Evolutionary conservation across 768 basidiomycete species (phyloP).

Genomic region (Termitomyces eurrhizus): DNA sequence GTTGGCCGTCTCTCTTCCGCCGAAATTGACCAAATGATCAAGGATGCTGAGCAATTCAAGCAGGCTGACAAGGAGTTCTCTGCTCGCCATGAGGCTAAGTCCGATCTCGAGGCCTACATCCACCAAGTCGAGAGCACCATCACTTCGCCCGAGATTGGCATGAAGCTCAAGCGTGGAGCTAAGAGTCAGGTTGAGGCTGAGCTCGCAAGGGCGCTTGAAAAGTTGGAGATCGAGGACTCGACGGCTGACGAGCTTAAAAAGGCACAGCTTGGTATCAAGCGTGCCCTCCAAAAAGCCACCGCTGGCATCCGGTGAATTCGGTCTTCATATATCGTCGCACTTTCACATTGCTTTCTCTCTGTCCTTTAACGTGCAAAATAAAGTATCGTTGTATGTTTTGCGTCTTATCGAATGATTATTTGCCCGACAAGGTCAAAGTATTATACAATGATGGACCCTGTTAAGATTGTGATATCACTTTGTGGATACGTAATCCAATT

Average conservation of each 20-base stretch:
- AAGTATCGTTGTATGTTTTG: constrained; percentile 10
- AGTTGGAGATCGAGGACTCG: constrained; percentile 96
- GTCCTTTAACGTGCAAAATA: constrained; percentile 14
- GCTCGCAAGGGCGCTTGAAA: constrained; percentile 97
- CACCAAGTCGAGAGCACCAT: constrained; percentile 97
- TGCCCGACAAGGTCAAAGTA: neutral
- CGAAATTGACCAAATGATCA: constrained; percentile 99
- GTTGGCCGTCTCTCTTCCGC: constrained; percentile 96
- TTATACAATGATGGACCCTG: neutral
- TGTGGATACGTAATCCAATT: constrained; percentile 76
- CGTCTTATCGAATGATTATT: neutral
- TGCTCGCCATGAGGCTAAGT: constrained; percentile 95
- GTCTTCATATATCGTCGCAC: constrained; percentile 16
- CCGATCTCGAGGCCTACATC: constrained; percentile 96
- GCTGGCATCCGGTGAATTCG: constrained; percentile 73
- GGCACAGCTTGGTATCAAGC: constrained; percentile 92
- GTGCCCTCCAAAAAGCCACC: constrained; percentile 96
- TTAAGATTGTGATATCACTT: constrained; percentile 40
- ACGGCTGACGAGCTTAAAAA: constrained; percentile 93
- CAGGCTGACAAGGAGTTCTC: constrained; percentile 97
- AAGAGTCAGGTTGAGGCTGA: constrained; percentile 94
- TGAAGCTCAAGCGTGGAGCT: constrained; percentile 98
- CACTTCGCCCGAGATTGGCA: constrained; percentile 92
- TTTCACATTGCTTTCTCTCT: constrained; percentile 21
- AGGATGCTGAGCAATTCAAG: constrained; percentile 98